Conservation (phyloP, 306 rosid species). For the Leucaena leucocephala region DNA sequence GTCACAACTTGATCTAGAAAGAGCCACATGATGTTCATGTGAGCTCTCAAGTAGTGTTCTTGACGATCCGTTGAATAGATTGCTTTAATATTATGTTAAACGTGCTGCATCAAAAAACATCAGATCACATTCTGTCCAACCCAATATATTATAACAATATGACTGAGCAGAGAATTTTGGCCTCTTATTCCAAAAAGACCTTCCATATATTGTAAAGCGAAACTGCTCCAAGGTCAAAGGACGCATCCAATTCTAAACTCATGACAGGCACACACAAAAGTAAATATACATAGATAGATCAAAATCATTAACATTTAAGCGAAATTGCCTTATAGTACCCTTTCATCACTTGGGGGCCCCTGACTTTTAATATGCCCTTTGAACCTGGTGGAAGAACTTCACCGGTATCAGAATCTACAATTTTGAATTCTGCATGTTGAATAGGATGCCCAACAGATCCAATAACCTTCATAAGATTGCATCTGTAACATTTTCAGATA, state of each 20-base stretch:
- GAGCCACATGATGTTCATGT: background rate
- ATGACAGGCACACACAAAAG: background rate
- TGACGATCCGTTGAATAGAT: constrained; percentile 25
- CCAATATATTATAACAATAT: background rate
- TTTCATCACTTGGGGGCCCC: constrained; percentile 88
- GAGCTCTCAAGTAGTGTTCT: constrained; percentile 15
- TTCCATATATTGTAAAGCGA: background rate
- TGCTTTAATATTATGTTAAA: constrained; percentile 23
- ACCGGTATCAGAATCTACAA: constrained; percentile 70
- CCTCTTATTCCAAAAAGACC: background rate
- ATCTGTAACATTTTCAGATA: constrained; percentile 45
- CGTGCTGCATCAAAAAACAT: constrained; percentile 18
- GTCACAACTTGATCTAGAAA: constrained; percentile 27
- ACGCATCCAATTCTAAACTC: background rate
- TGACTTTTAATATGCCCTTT: constrained; percentile 72
- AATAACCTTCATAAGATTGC: constrained; percentile 73
- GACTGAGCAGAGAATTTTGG: background rate
- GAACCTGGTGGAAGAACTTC: constrained; percentile 78
- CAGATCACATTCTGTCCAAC: background rate
- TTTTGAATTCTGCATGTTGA: constrained; percentile 70
- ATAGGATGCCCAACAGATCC: constrained; percentile 93
- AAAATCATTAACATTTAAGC: constrained; percentile 15
- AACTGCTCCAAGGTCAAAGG: constrained; percentile 4
- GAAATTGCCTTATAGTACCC: constrained; percentile 85
- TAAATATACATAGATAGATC: background rate